Evolutionary conservation across 768 basidiomycete species (phyloP), one percentile per base, ranked within the genome.

Genomic region (Plicaturopsis crispa): DNA sequence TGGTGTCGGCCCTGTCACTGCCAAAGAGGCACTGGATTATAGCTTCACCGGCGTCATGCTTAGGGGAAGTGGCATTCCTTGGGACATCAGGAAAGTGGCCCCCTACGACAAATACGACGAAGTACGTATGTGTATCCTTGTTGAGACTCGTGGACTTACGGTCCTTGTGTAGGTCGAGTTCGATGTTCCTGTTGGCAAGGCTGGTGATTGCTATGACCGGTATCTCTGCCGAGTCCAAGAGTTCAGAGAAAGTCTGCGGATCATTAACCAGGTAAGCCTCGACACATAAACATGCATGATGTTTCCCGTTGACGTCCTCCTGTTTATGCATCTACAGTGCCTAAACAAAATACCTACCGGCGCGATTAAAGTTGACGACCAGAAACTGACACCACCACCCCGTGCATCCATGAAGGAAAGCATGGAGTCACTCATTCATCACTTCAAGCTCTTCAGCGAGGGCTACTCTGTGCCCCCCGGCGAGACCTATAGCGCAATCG

Each of bases 381-480:
- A 96, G 66, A 99, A 99, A 65, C 79, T 98, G 42, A 87, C 87
- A 1, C 91, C 96, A 17, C 94, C 94, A 20, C 92, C 94, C 11
- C 82, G 94, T 41, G 93, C 94, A 1, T 82, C 83, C 40, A 99
- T 99, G 96, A 99, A 99, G 66, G 96, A 99, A 69, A 89, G 82
- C 62, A 97, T 97, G 92, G 93, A 97, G 63, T 79, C 84, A 5
- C 73, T 97, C 40, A 97, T 99, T 49, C 94, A 99, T 58, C 94
- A 98, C 68, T 97, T 99, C 72, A 99, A 99, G 88, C 74, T 96
- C 50, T 98, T 91, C 69, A 88, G 85, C 38, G 94, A 98, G 62
- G 94, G 94, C 10, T 98, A 88, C 66, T 87, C 88, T 18, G 94
- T 98, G 19, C 96, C 96, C 13, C 86, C 89, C 13, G 87, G 87